These are phyloP conservation scores for Pterula multifida DNA, from an alignment of 1,284 basidiomycete species.

Conservation along the genomic window DNA sequence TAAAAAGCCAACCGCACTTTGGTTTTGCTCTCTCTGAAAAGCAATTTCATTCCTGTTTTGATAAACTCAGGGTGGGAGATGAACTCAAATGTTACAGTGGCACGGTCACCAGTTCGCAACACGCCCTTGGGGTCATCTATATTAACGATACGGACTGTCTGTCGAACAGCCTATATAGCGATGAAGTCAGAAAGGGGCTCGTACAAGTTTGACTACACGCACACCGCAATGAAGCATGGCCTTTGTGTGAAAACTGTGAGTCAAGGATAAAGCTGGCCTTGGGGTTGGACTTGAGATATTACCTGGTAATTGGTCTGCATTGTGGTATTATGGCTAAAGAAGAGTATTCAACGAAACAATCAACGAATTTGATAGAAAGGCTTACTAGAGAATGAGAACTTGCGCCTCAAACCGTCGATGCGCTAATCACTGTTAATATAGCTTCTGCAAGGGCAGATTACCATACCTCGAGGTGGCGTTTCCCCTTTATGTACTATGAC, in stretches of 20 bases:
- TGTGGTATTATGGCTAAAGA: constrained; percentile 76
- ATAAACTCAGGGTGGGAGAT: constrained; percentile 84
- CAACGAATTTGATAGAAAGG: constrained; percentile 8
- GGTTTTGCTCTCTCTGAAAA: constrained; percentile 89
- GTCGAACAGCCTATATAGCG: constrained; percentile 55
- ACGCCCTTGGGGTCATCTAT: constrained; percentile 84
- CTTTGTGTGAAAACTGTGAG: constrained; percentile 23
- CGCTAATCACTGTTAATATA: constrained; percentile 31
- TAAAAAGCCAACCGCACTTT: constrained; percentile 39
- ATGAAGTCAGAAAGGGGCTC: constrained; percentile 5
- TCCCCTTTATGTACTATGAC: constrained; percentile 79
- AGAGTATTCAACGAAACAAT: constrained; percentile 12
- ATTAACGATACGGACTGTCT: constrained; percentile 83
- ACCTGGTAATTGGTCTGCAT: constrained; percentile 85
- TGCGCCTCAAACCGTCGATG: constrained; percentile 74
- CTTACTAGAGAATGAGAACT: constrained; percentile 73
- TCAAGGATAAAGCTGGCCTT: not conserved
- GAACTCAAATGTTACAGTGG: constrained; percentile 85
- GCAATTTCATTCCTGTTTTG: constrained; percentile 83
- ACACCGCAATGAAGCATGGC: constrained; percentile 82
- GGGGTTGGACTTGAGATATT: constrained; percentile 10
- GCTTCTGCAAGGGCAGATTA: not conserved
- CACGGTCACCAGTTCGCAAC: constrained; percentile 82
- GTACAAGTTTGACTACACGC: not conserved
- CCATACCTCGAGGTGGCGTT: constrained; percentile 55